Base-by-base conservation (phyloP, 2,329 filamentous ascomycete genomes). In the Stagonosporopsis rhizophila region DNA sequence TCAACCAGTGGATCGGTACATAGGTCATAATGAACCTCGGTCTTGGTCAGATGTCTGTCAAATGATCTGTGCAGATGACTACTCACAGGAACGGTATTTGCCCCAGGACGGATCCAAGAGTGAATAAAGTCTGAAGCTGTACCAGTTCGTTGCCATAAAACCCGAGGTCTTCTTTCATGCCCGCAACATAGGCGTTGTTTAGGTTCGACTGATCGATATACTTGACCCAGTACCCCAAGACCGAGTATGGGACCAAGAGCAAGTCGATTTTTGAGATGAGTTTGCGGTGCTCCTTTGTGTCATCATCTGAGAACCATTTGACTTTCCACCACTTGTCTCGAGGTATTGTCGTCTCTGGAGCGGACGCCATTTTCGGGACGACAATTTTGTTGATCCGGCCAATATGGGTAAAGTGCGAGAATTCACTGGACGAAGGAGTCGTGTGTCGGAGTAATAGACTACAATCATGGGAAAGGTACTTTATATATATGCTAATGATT, bases 141-240 rank as follows among this genome's bases (percentile, higher is more conserved):
- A 84, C 81, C 6, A 84, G 77, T 53, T 83, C 77, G 62, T 84
- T 83, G 44, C 80, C 81, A 6, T 80, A 52, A 45, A 84, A 79
- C 0, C 74, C 71, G 0, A 84, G 69, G 9, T 82, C 80, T 42
- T 83, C 80, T 37, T 81, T 80, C 32, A 84, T 70, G 0, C 82
- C 82, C 0, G 80, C 79, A 11, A 84, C 82, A 44, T 83, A 84
- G 3, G 82, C 82, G 72, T 83, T 84, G 56, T 82, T 83, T 40
- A 83, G 74, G 51, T 84, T 84, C 5, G 78, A 71, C 59, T 83
- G 81, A 58, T 84, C 81, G 6, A 85, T 77, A 49, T 84, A 82
- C 65, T 85, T 85, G 44, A 81, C 78, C 80, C 82, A 86, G 58
- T 85, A 85, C 0, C 79, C 76, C 1, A 85, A 65, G 35, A 84